Evolutionary conservation across 176 grass and related monocot genomes (phyloP).

Genomic region (Paspalum notatum): DNA sequence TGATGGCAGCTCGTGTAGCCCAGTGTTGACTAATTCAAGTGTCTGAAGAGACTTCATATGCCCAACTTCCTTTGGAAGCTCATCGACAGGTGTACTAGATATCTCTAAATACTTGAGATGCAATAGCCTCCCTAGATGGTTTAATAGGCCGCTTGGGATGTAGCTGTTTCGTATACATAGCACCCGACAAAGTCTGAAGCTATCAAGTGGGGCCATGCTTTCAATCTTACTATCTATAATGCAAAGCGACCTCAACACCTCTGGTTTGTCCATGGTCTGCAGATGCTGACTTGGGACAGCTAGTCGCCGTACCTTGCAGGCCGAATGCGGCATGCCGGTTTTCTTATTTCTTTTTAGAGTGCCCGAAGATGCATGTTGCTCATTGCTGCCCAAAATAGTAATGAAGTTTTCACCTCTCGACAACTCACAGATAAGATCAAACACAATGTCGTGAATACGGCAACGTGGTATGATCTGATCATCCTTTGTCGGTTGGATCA

Average conservation of each 20-base stretch:
- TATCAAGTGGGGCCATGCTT: background rate
- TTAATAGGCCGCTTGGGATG: background rate
- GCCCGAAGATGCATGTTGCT: background rate
- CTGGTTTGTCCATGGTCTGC: background rate
- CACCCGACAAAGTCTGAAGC: background rate
- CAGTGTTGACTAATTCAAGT: background rate
- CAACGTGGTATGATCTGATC: background rate
- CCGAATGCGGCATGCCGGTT: background rate
- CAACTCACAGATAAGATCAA: slow-evolving; percentile 4
- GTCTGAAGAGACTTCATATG: background rate
- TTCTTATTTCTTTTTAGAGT: background rate
- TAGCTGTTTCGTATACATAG: fast-evolving
- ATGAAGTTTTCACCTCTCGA: background rate
- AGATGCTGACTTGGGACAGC: background rate
- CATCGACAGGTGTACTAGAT: background rate
- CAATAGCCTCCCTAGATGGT: background rate
- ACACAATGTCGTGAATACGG: slow-evolving; percentile 6
- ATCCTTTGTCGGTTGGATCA: background rate
- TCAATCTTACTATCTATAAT: background rate
- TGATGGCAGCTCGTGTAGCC: background rate
- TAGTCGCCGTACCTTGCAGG: background rate
- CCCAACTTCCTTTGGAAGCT: slow-evolving; percentile 2
- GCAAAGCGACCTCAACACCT: background rate
- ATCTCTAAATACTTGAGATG: background rate
- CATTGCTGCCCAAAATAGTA: background rate